Base-by-base conservation (phyloP, 768 basidiomycete species). In the Coprinellus micaceus region DNA sequence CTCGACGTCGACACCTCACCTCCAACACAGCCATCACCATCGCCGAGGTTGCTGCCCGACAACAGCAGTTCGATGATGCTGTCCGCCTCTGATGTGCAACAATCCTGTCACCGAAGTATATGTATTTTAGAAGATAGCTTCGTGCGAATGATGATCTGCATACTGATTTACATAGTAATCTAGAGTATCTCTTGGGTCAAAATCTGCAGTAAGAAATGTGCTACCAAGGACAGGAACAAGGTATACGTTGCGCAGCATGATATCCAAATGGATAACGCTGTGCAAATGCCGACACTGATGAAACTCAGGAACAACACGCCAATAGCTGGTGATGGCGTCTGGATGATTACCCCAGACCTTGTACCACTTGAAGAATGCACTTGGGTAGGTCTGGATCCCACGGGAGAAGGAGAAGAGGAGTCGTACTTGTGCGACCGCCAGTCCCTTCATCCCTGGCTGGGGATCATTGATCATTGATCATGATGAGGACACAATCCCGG, bases 101-200 rank as follows among this genome's bases (percentile, higher is more conserved):
- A n/a, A n/a, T n/a, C n/a, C n/a, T n/a, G n/a, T n/a, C n/a, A n/a
- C n/a, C n/a, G n/a, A n/a, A n/a, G n/a, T n/a, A n/a, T n/a, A n/a
- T n/a, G n/a, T n/a, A n/a, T n/a, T n/a, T n/a, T 33, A 59, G 43
- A 64, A 68, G 37, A 60, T 53, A 41, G 69, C 62, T 56, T 70
- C 66, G 53, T 71, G 56, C 17, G 64, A 47, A 58, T 72, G 70
- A 52, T 72, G 64, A 41, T 73, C 70, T 21, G 64, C 63, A 52
- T 62, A 71, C 28, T 64, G 65, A 44, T 70, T 74, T 2, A 74
- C 55, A 59, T 66, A 71, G 58, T 54, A 71, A 2, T 49, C 52
- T 0, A 71, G 55, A 4, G 64, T 64, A 17, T 67, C 17, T 2
- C 54, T 46, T 50, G 55, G 61, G 22, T 65, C 48, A 30, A 73